Conservation (phyloP, 257 asterid genomes). For the Petunia axillaris region DNA sequence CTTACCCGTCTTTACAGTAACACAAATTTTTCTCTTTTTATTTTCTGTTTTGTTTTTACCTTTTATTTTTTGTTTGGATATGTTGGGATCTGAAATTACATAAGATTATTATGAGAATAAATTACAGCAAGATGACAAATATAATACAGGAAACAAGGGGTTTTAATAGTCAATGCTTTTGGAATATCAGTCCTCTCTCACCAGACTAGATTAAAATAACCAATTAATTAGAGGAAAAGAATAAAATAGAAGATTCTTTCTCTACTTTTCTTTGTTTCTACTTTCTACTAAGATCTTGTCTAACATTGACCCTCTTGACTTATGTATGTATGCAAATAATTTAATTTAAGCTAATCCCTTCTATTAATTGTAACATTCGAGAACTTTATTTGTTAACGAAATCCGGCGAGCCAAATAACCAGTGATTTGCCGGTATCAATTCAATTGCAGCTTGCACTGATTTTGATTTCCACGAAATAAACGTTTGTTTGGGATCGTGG, state of each 20-base stretch:
- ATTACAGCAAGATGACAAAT: conserved; percentile 26
- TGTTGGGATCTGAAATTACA: conserved; percentile 26
- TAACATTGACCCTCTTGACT: neutral
- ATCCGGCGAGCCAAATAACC: neutral
- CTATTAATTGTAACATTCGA: neutral
- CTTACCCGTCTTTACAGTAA: neutral
- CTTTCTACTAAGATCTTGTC: neutral
- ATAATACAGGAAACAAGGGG: conserved; percentile 17
- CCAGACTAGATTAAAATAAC: neutral
- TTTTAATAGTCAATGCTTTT: neutral
- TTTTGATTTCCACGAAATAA: neutral
- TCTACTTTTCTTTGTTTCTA: neutral
- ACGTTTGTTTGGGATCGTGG: no score
- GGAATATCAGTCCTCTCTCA: neutral
- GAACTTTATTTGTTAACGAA: neutral
- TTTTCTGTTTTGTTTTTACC: no score
- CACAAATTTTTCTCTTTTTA: neutral
- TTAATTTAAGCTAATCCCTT: neutral
- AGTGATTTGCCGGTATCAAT: neutral
- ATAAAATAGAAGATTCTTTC: conserved; percentile 14
- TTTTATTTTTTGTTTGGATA: neutral
- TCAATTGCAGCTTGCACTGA: neutral
- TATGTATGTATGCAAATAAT: neutral
- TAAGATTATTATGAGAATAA: conserved; percentile 1
- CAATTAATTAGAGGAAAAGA: neutral